Evolutionary conservation across 805 yeast species (phyloP), one percentile per base, ranked within the genome.

Genomic region (Wickerhamiella kurtzmanii): DNA sequence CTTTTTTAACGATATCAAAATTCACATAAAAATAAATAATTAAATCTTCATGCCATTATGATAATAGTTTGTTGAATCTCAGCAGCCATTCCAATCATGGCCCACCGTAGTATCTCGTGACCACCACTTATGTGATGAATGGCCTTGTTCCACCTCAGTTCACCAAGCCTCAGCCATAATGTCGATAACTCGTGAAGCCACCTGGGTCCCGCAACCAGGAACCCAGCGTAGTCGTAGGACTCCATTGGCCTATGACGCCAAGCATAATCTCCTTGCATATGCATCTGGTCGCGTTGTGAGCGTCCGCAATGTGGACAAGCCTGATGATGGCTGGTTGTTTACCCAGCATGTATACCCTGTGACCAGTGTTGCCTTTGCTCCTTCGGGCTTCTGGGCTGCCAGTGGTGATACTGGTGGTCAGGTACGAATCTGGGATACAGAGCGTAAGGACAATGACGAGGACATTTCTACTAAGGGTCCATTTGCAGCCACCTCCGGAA

Each of bases 321-420:
- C 82, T 2, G 57, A 64, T 3, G 58, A 65, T 35, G 66, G 76
- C 9, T 60, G 71, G n/a, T 35, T 49, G 11, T 89, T 81, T 67
- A 74, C 74, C 8, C 80, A 76, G 42, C 97, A 89, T 64, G 72
- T 73, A 35, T 68, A 70, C 37, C 65, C 75, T 19, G 85, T 94
- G 37, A 82, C 95, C 0, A 94, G 80, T 2, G 96, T 92, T 15
- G 75, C 76, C 42, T 86, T 92, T 62, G 71, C 95, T 1, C 95
- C 97, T 1, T 79, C 87, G 11, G 96, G 98, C 1, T 81, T 72
- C 64, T 89, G 84, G 64, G 68, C 89, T 25, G 96, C 95, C 1
- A 81, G 94, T 2, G 97, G 95, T 42, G 98, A 89, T 60, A 85
- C 78, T 55, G 65, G 80, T n/a, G 98, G 98, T 22, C 75, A 75